Base-by-base conservation (phyloP, 768 basidiomycete species). In the Tricholoma matsutake region DNA sequence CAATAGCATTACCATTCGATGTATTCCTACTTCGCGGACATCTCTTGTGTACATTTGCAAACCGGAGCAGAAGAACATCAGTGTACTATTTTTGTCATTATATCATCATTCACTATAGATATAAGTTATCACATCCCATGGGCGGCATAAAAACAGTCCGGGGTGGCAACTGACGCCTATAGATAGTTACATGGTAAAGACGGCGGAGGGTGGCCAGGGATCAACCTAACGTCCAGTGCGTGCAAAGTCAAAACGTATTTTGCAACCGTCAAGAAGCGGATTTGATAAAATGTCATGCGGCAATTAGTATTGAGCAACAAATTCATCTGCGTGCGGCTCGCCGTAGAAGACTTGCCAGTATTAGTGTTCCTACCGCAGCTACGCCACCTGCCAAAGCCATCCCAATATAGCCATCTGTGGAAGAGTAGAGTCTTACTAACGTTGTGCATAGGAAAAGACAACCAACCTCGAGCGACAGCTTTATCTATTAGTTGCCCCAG, bases 381-480 rank as follows among this genome's bases (percentile, higher is more conserved):
- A 84, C 89, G 58, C 95, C 94, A 55, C 96, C 96, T 18, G 88
- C 93, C 45, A 99, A 81, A 13, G 95, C 97, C 89, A 99, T 94
- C 52, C 97, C 97, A 54, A 98, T 92, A 73, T 98, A 98, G n/a
- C 96, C 96, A 75, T 99, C 96, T 96, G 72, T 6, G 9, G 61
- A 4, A 53, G 58, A 57, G 64, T 54, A 32, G 20, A 35, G 51
- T 13, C 29, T 54, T 11, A 59, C 29, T 49, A 16, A 28, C 37
- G 32, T 53, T 29, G 28, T 49, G 9, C 35, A 54, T 9, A 41
- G 57, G 52, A 29, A 8, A 13, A 41, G 35, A 41, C 32, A 13
- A 73, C 80, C 39, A 65, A 92, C 94, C 94, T 78, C 85, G 86
- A 55, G 91, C 81, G 45, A 96, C 88, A 32, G 86, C 90, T 66